Base-by-base conservation (phyloP, 148 eudicot genomes). In the Fagopyrum homotropicum region DNA sequence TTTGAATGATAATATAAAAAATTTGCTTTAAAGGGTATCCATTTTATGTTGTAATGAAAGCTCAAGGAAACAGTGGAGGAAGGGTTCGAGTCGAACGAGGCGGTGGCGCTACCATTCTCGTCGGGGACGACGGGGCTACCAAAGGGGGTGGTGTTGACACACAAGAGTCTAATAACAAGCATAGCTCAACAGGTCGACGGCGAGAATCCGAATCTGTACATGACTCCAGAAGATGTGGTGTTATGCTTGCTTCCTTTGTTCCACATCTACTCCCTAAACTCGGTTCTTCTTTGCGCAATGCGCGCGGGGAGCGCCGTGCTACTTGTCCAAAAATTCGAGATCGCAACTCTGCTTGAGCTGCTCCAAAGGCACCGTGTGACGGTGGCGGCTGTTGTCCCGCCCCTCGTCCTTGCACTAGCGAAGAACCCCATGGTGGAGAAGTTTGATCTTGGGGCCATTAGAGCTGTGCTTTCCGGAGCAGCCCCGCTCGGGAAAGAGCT, bases 401-500 rank as follows among this genome's bases (percentile, higher is more conserved):
- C 98, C 0, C 84, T 94, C 8, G 98, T 94, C 6, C 61, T 94
- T 63, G 90, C 93, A 1, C 80, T 94, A 4, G 92, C 91, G 0
- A 94, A 92, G 83, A 89, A 85, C 57, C 84, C 84, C 16, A n/a
- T 76, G 19, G 92, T 87, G 9, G 91, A 83, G 6, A 77, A 86
- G 5, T 94, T 80, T 26, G 97, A 94, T 73, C 51, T 94, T 59
- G 82, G 91, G 52, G 84, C 93, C 0, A 77, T 92, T 0, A 64
- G 97, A 75, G 75, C 84, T 40, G 93, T 94, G 16, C 81, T 90
- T 90, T 94, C 97, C 2, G 98, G 97, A 15, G 98, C 97, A 7
- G 98, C 98, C 10, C 98, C 98, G 45, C 80, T 94, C 1, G 98
- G 97, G 35, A 90, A 86, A 77, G 98, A 92, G 47, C 91, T 94